A percentile compares a stretch with the other conserved stretches of the same genome.
Conservation (phyloP, 2,329 filamentous ascomycete genomes). For the Ascosphaera aggregata region DNA sequence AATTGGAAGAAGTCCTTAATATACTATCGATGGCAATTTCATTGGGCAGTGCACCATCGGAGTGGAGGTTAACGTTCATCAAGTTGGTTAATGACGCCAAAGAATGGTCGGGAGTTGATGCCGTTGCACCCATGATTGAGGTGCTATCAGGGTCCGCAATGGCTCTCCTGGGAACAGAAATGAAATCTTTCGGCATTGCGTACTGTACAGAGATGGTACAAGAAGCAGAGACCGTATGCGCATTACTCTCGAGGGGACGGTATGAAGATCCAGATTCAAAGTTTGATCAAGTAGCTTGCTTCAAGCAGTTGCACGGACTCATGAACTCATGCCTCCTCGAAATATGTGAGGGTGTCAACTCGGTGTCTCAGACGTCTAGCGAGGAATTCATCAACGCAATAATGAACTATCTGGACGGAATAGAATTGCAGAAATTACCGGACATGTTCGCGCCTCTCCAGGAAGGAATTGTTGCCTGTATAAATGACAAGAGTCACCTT, state of each 20-base stretch:
- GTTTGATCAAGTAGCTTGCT: background rate
- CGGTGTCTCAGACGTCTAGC: background rate
- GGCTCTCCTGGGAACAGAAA: background rate
- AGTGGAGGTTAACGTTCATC: background rate
- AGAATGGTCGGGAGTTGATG: background rate
- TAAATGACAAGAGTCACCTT: background rate
- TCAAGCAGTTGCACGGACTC: background rate
- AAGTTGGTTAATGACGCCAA: background rate
- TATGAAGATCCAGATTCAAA: background rate
- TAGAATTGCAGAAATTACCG: background rate
- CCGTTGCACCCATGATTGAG: background rate
- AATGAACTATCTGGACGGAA: background rate
- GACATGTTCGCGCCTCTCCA: background rate
- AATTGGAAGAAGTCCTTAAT: background rate
- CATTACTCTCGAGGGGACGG: background rate
- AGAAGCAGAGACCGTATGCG: background rate
- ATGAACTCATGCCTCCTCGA: background rate
- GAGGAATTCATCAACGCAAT: background rate
- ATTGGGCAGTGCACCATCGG: background rate
- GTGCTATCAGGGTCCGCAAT: background rate
- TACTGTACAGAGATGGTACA: background rate
- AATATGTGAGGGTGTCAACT: background rate
- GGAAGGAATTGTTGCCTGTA: background rate
- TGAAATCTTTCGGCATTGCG: background rate
- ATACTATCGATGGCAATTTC: background rate